Percentiles rank a stretch among this genome's conserved stretches.
phyloP scores from a whole-genome alignment of 495 filamentous ascomycete species.

The Extremus antarcticus region DNA sequence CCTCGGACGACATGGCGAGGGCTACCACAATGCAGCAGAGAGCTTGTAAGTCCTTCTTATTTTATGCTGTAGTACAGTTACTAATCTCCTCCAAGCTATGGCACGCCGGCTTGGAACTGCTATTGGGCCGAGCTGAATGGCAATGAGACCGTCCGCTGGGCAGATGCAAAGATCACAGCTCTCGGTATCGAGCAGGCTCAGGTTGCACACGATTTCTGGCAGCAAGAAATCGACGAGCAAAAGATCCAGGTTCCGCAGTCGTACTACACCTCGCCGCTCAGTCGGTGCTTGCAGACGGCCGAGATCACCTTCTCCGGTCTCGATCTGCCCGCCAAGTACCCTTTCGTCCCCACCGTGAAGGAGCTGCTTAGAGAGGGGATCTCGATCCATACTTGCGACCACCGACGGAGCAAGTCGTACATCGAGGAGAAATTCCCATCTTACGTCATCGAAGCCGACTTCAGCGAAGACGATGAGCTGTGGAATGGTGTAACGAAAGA shows the following conservation, averaged over 20 bases:
- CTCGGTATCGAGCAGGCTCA: slow-evolving; percentile 52
- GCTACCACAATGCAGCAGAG: slow-evolving; percentile 57
- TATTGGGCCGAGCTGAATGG: slow-evolving; percentile 63
- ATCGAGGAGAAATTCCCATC: slow-evolving; percentile 48
- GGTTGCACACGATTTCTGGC: slow-evolving; percentile 54
- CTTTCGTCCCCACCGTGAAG: slow-evolving; percentile 55
- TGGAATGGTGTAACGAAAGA: slow-evolving; percentile 25
- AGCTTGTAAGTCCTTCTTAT: slow-evolving; percentile 25
- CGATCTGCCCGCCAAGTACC: slow-evolving; percentile 34
- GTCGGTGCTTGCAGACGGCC: slow-evolving; percentile 55
- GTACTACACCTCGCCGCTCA: slow-evolving; percentile 61
- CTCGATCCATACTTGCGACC: slow-evolving; percentile 70
- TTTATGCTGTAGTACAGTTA: background rate
- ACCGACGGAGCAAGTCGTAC: slow-evolving; percentile 44
- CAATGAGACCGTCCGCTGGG: slow-evolving; percentile 55
- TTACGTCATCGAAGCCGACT: slow-evolving; percentile 51
- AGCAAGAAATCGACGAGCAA: slow-evolving; percentile 37
- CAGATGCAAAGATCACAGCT: slow-evolving; percentile 55
- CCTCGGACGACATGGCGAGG: slow-evolving; percentile 60
- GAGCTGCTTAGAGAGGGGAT: slow-evolving; percentile 62
- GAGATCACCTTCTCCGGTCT: slow-evolving; percentile 50
- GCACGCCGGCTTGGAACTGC: slow-evolving; percentile 60
- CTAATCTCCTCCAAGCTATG: slow-evolving; percentile 33
- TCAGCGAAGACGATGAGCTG: slow-evolving; percentile 36
- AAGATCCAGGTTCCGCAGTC: slow-evolving; percentile 52